Percentiles rank a stretch among this genome's conserved stretches.
Conservation (phyloP, 257 asterid species). For the Nicotiana knightiana region DNA sequence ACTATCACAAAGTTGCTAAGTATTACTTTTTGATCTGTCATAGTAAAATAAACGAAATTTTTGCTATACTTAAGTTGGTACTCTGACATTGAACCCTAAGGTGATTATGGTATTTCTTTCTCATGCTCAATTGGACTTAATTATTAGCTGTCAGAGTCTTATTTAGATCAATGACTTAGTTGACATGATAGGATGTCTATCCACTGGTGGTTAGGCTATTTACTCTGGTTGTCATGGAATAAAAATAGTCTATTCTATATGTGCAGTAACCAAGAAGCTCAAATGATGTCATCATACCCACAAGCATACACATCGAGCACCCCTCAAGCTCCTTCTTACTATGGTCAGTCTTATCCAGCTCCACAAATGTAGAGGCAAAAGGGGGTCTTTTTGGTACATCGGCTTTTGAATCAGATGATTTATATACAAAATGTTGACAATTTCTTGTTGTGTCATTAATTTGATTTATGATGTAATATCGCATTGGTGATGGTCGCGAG, state of each 20-base stretch:
- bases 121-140: background rate
- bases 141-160: background rate
- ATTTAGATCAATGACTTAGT: background rate
- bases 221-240: background rate
- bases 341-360: slow-evolving; percentile 39
- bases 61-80: background rate
- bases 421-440: slow-evolving; percentile 4
- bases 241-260: background rate
- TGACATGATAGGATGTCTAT: background rate
- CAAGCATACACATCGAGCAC: slow-evolving; percentile 28
- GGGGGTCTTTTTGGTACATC: background rate
- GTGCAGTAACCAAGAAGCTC: slow-evolving; percentile 29
- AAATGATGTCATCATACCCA: slow-evolving; percentile 29
- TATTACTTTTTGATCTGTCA: background rate
- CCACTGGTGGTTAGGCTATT: background rate
- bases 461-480: background rate
- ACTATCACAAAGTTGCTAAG: background rate
- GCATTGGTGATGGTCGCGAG: background rate
- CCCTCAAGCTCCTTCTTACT: slow-evolving; percentile 39
- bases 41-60: background rate
- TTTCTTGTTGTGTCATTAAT: slow-evolving; percentile 1
- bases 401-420: slow-evolving; percentile 4
- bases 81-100: background rate
- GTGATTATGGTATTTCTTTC: background rate
- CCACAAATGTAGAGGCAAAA: slow-evolving; percentile 27